Percentiles rank a stretch among this genome's conserved stretches.
Evolutionary conservation across 2,329 filamentous ascomycete species (phyloP).

Genomic region (Nemania serpens): DNA sequence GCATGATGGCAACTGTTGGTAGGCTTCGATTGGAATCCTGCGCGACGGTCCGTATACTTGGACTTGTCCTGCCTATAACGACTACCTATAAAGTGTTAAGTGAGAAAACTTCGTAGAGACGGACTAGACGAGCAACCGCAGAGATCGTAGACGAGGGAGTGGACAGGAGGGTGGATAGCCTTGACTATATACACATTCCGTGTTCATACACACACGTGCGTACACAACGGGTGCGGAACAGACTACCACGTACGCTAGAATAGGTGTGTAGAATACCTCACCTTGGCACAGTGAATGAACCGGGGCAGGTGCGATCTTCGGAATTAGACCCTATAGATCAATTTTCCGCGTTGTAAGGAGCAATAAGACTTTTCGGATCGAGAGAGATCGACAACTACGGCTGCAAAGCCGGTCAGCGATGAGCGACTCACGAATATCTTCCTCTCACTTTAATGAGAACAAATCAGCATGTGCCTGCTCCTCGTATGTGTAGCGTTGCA

Average conservation of each 20-base stretch:
- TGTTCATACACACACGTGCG: not conserved
- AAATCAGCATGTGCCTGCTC: not conserved
- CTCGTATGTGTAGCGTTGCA: not conserved
- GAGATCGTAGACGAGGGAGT: not conserved
- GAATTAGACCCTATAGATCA: constrained; percentile 16
- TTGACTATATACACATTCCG: not conserved
- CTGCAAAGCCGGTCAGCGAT: constrained; percentile 17
- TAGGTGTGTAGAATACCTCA: too few relatives aligned
- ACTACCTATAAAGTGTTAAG: not conserved
- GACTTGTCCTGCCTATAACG: not conserved
- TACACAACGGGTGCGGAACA: not conserved
- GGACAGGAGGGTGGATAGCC: not conserved
- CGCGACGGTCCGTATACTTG: not conserved
- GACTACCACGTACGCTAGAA: too few relatives aligned
- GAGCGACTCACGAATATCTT: not conserved
- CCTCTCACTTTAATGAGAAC: not conserved
- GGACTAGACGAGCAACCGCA: not conserved
- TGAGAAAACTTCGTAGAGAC: not conserved
- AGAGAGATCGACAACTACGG: constrained; percentile 14
- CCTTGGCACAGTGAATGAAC: too few relatives aligned
- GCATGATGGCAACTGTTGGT: constrained; percentile 28
- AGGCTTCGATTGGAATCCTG: not conserved
- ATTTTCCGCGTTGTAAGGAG: constrained; percentile 15
- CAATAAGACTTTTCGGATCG: constrained; percentile 3
- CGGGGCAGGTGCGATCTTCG: not conserved